Evolutionary conservation across 257 asterid species (phyloP).

Genomic region (Henckelia pumila): DNA sequence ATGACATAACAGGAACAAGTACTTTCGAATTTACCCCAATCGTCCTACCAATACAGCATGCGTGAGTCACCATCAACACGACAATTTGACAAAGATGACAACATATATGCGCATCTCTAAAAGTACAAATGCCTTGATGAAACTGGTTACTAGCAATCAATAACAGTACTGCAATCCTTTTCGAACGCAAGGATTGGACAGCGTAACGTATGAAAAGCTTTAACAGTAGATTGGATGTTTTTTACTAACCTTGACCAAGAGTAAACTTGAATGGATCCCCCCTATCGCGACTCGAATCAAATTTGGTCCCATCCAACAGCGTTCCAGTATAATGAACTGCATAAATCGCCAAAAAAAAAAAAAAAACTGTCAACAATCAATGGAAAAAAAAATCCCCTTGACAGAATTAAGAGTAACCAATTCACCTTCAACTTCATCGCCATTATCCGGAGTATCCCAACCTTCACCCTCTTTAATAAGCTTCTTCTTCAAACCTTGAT

Average conservation of each 20-base stretch:
- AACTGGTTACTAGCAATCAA: too few species aligned
- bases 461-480: constrained; percentile 65
- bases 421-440: constrained; percentile 64
- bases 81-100: background rate
- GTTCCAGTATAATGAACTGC: constrained; percentile 74
- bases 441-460: constrained; percentile 64
- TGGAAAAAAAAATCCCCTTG: background rate
- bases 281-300: constrained; percentile 73
- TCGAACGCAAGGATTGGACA: background rate
- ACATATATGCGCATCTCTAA: background rate
- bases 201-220: background rate
- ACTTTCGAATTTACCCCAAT: too few species aligned
- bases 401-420: background rate
- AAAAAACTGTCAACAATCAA: constrained; percentile 15
- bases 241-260: constrained; percentile 64
- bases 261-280: constrained; percentile 57
- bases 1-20: background rate
- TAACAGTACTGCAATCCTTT: too few species aligned
- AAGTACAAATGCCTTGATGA: background rate
- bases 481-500: constrained; percentile 68
- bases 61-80: background rate
- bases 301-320: constrained; percentile 66
- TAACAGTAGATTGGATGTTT: background rate
- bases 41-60: too few species aligned
- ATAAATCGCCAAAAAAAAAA: too few species aligned